phyloP scores from a whole-genome alignment of 2,329 filamentous ascomycete species.

The Ceratocystis albifundus region DNA sequence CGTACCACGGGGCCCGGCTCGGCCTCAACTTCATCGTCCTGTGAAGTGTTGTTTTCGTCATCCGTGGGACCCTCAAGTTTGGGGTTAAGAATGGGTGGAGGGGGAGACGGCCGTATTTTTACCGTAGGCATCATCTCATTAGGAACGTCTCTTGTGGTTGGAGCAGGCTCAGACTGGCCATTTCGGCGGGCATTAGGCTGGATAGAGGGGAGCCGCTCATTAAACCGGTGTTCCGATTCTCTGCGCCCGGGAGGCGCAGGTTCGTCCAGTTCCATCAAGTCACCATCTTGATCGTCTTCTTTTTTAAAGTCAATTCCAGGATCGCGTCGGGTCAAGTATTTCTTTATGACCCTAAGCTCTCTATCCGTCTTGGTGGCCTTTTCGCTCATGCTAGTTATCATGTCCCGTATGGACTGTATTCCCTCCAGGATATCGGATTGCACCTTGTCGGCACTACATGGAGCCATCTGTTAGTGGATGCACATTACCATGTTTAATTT shows the following conservation, averaged over 20 bases:
- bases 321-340: conserved; percentile 23
- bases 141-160: neutral
- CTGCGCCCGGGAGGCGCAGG: neutral
- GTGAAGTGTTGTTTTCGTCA: conserved; percentile 17
- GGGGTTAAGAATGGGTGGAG: neutral
- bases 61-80: neutral
- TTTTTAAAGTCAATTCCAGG: conserved; percentile 20
- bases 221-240: neutral
- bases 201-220: neutral
- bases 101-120: conserved; percentile 1
- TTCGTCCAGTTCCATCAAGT: conserved; percentile 4
- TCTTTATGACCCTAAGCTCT: conserved; percentile 19
- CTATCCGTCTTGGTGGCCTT: conserved; percentile 10
- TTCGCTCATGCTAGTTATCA: conserved; percentile 5
- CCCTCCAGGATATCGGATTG: conserved; percentile 49
- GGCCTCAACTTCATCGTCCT: conserved; percentile 41
- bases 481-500: neutral
- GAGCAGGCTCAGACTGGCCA: neutral
- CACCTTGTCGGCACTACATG: conserved; percentile 45
- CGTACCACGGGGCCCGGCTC: conserved; percentile 42
- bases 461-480: neutral
- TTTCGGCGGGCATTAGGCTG: neutral
- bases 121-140: conserved; percentile 15
- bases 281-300: conserved; percentile 7
- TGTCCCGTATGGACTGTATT: conserved; percentile 34